Conservation (phyloP, 2,329 filamentous ascomycete species). For the Ophiocordyceps sinensis region DNA sequence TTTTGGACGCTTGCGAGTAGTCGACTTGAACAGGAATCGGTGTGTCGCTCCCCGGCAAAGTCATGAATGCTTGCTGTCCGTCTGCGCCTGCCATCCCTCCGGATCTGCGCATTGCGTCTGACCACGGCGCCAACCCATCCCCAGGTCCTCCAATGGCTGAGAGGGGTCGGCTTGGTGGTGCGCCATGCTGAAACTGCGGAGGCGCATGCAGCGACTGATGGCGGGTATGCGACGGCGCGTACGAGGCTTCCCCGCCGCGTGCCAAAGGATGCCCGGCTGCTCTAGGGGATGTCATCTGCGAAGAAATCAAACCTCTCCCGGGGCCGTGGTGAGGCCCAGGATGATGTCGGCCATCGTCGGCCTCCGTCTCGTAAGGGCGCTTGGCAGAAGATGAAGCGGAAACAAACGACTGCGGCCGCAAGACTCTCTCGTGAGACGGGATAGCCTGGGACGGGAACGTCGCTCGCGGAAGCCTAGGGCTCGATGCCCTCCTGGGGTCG, state of each 20-base stretch:
- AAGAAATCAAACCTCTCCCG: constrained; percentile 9
- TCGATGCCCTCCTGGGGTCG: constrained; percentile 15
- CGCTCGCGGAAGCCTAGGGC: constrained; percentile 16
- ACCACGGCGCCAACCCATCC: constrained; percentile 14
- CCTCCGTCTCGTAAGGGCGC: constrained; percentile 14
- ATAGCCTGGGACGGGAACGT: constrained; percentile 13
- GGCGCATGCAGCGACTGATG: constrained; percentile 6
- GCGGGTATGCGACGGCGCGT: constrained; percentile 9
- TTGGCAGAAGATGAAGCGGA: constrained; percentile 15
- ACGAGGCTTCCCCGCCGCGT: constrained; percentile 8
- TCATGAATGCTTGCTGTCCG: constrained; percentile 23
- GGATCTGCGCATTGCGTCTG: constrained; percentile 17
- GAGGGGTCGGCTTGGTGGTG: constrained; percentile 9
- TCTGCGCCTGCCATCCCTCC: constrained; percentile 14
- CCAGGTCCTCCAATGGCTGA: constrained; percentile 7
- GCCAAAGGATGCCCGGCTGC: constrained; percentile 8
- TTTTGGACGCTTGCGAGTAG: constrained; percentile 65
- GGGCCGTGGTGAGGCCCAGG: constrained; percentile 11
- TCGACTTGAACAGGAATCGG: constrained; percentile 54
- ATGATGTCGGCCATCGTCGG: no score
- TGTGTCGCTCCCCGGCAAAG: constrained; percentile 20
- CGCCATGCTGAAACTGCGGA: constrained; percentile 9
- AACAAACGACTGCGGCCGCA: constrained; percentile 7
- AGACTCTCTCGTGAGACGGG: constrained; percentile 10
- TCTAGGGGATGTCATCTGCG: constrained; percentile 14